phyloP scores from a whole-genome alignment of 1,284 basidiomycete genomes.

The Wallemia mellicola region DNA sequence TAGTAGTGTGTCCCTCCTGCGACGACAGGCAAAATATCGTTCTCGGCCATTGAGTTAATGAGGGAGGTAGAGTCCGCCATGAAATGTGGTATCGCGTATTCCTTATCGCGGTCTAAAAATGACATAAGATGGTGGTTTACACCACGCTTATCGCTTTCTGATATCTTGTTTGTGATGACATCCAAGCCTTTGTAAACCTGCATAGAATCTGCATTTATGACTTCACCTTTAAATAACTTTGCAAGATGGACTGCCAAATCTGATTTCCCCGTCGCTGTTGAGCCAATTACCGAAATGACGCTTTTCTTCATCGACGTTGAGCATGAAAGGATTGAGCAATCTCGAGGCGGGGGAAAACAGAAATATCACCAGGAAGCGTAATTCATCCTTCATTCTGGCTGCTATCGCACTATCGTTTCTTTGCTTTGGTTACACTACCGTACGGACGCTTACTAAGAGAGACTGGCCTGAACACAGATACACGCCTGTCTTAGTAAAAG shows the following conservation, averaged over 20 bases:
- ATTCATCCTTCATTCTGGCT: neutral
- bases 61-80: constrained; percentile 12
- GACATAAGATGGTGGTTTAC: constrained; percentile 70
- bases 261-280: constrained; percentile 91
- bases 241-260: constrained; percentile 71
- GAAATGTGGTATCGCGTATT: constrained; percentile 29
- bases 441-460: neutral
- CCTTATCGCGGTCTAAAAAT: constrained; percentile 52
- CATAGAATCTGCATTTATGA: constrained; percentile 94
- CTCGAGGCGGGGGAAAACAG: neutral
- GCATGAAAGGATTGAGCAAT: neutral
- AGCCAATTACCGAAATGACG: constrained; percentile 60
- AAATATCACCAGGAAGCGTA: neutral
- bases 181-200: constrained; percentile 86
- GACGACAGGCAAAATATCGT: constrained; percentile 30
- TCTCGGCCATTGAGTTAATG: no score
- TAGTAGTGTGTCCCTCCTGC: constrained; percentile 77
- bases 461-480: neutral
- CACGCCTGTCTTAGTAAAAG: constrained; percentile 29
- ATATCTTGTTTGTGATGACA: constrained; percentile 83
- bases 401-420: neutral
- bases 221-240: constrained; percentile 14
- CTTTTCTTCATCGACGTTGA: neutral
- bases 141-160: constrained; percentile 39
- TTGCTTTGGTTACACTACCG: neutral